Evolutionary conservation across 2,329 filamentous ascomycete genomes (phyloP), one percentile per base, ranked within the genome.

Genomic region (Apiospora koreana): DNA sequence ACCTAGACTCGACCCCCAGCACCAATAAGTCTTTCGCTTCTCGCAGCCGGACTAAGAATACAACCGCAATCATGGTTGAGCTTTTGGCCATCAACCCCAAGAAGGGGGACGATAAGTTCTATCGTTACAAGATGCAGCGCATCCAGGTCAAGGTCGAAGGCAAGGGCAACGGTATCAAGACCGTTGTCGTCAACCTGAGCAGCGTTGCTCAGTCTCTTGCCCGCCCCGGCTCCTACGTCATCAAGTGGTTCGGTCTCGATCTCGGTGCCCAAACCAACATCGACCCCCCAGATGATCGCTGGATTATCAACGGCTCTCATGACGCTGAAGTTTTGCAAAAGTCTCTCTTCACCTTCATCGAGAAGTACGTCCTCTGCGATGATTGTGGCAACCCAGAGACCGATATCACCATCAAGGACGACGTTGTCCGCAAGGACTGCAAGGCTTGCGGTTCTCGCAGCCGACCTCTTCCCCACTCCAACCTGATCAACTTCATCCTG

Each of bases 81-180:
- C 71, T 72, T 31, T 41, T 72, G 31, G 95, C 94, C 86, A 88
- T 99, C 90, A 99, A 99, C 86, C 95, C 95, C 85, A 94, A 94
- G 85, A 95, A 98, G 93, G 92, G 97, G 87, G 92, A 92, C 88
- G 96, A 99, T 86, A 93, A 93, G 86, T 99, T 98, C 91, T 99
- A 99, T 87, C 96, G 96, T 84, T 99, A 99, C 92, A 99, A 99
- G 91, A 99, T 99, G 96, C 96, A 98, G 87, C 92, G 91, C 78
- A 87, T 99, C 81, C 94, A 97, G 88, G 97, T 96, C 83, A 99
- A 99, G 89, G 97, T 99, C 79, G 96, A 99, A 86, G 96, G 96
- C 85, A 99, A 99, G 86, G 96, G 96, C 77, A 99, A 99, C 86
- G 96, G 96, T 81, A 99, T 99, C 91, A 99, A 99, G 88, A 99